These are phyloP conservation scores for Pseudogymnoascus sp. DNA, from an alignment of 2,329 filamentous ascomycete genomes.

Conservation along the genomic window DNA sequence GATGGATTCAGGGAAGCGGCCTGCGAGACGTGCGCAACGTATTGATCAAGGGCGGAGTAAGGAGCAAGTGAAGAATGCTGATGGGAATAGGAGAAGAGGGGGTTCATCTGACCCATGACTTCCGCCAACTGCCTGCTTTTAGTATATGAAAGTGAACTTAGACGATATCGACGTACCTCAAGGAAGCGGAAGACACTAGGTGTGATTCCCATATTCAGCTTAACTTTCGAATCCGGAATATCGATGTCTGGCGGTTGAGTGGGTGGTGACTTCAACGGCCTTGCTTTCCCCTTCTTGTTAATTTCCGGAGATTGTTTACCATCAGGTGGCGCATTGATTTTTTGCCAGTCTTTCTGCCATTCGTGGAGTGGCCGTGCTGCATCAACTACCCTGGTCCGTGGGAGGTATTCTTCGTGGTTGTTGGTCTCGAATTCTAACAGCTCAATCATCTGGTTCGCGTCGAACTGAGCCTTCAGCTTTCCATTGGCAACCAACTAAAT, in stretches of 20 bases:
- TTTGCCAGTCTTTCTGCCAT: slow-evolving; percentile 61
- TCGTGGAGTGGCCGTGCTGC: slow-evolving; percentile 54
- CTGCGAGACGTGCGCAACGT: slow-evolving; percentile 42
- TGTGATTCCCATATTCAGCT: slow-evolving; percentile 51
- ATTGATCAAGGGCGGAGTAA: slow-evolving; percentile 54
- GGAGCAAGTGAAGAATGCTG: slow-evolving; percentile 47
- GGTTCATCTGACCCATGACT: slow-evolving; percentile 60
- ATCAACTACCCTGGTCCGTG: slow-evolving; percentile 57
- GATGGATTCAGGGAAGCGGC: slow-evolving; percentile 14
- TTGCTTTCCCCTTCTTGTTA: slow-evolving; percentile 58
- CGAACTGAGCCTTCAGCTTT: slow-evolving; percentile 70
- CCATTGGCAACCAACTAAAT: slow-evolving; percentile 68
- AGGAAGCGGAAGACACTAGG: slow-evolving; percentile 57
- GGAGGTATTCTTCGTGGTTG: slow-evolving; percentile 75
- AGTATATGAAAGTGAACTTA: slow-evolving; percentile 22
- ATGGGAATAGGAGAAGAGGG: slow-evolving; percentile 53
- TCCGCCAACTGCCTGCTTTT: slow-evolving; percentile 47
- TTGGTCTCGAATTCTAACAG: slow-evolving; percentile 73
- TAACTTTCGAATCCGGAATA: slow-evolving; percentile 52
- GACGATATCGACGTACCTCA: slow-evolving; percentile 39
- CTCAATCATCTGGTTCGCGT: slow-evolving; percentile 72
- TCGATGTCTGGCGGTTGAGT: slow-evolving; percentile 53
- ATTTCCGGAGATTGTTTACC: slow-evolving; percentile 56
- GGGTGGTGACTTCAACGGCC: slow-evolving; percentile 52
- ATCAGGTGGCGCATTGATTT: slow-evolving; percentile 47